Conservation (phyloP, 176 grass and related monocot species). For the Carex littledalei region DNA sequence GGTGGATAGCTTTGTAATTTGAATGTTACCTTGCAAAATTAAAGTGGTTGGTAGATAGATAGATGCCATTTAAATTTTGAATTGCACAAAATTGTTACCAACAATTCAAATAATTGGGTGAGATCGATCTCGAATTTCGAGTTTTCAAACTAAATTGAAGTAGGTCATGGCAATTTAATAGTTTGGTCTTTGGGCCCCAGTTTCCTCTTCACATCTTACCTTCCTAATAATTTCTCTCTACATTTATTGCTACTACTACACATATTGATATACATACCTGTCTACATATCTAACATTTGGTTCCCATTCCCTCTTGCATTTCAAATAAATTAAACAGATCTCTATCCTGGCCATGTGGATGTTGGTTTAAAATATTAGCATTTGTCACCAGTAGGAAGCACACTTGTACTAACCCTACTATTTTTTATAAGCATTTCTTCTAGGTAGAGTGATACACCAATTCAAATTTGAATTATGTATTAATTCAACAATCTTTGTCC, state of each 20-base stretch:
- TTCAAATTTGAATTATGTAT: slow-evolving; percentile 14
- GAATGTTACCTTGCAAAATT: slow-evolving; percentile 20
- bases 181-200: slow-evolving; percentile 19
- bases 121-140: slow-evolving; percentile 4
- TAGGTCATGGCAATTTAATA: slow-evolving; percentile 25
- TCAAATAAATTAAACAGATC: slow-evolving; percentile 7
- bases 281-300: slow-evolving; percentile 2
- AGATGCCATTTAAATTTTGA: slow-evolving; percentile 3
- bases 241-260: slow-evolving; percentile 28
- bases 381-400: neutral
- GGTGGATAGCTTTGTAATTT: slow-evolving; percentile 23
- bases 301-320: slow-evolving; percentile 13
- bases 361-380: slow-evolving; percentile 19
- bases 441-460: neutral
- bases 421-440: slow-evolving; percentile 18
- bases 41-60: slow-evolving; percentile 15
- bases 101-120: slow-evolving; percentile 7
- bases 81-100: neutral
- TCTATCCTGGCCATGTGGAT: slow-evolving; percentile 19
- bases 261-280: slow-evolving; percentile 9
- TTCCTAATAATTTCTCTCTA: slow-evolving; percentile 27
- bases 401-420: slow-evolving; percentile 17
- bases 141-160: slow-evolving; percentile 15
- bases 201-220: slow-evolving; percentile 24
- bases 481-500: neutral